A percentile compares a stretch with the other conserved stretches of the same genome.
These are phyloP conservation scores for Athelia sp. DNA, from an alignment of 1,284 basidiomycete species.

Conservation along the genomic window DNA sequence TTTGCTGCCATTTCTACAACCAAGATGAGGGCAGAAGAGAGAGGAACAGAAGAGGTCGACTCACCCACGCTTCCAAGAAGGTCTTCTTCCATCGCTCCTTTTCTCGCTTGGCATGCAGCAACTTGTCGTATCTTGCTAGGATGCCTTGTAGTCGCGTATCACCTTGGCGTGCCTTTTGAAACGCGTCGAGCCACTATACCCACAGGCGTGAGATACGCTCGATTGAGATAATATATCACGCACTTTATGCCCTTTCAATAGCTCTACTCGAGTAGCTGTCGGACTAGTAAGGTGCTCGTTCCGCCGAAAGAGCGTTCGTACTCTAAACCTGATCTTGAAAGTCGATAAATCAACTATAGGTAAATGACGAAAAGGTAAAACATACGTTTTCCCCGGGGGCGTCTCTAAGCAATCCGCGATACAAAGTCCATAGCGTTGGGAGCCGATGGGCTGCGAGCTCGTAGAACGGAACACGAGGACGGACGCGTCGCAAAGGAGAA, in stretches of 20 bases:
- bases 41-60: slow-evolving; percentile 15
- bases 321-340: slow-evolving; percentile 41
- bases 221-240: slow-evolving; percentile 10
- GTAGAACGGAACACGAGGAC: slow-evolving; percentile 67
- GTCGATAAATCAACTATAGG: slow-evolving; percentile 4
- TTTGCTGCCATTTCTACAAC: slow-evolving; percentile 37
- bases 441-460: slow-evolving; percentile 65
- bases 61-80: slow-evolving; percentile 46
- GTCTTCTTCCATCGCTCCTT: slow-evolving; percentile 43
- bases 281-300: slow-evolving; percentile 48
- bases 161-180: slow-evolving; percentile 47
- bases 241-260: slow-evolving; percentile 52
- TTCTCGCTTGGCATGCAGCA: slow-evolving; percentile 46
- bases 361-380: slow-evolving; percentile 1
- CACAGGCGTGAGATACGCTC: not conserved
- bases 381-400: slow-evolving; percentile 54
- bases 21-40: not conserved
- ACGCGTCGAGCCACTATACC: slow-evolving; percentile 57
- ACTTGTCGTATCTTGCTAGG: slow-evolving; percentile 48
- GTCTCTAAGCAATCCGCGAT: slow-evolving; percentile 60
- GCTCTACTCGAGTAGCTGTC: slow-evolving; percentile 34
- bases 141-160: slow-evolving; percentile 40
- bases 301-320: slow-evolving; percentile 49
- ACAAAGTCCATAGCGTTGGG: slow-evolving; percentile 72
- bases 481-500: slow-evolving; percentile 49